A percentile compares a stretch with the other conserved stretches of the same genome.
These are phyloP conservation scores for Aspergillus cristatus DNA, from an alignment of 495 filamentous ascomycete species.

Conservation along the genomic window DNA sequence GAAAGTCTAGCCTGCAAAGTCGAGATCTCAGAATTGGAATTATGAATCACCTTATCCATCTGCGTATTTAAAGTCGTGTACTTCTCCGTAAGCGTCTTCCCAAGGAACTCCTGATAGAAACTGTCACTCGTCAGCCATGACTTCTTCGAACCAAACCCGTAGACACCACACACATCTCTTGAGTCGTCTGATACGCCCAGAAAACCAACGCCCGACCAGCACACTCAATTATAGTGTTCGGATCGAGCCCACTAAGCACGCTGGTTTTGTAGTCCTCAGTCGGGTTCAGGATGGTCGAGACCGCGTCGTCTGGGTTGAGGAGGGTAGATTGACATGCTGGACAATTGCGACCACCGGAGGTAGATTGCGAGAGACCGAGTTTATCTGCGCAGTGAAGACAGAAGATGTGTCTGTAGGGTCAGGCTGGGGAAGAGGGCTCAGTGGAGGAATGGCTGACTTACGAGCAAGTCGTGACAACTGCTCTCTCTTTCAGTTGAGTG, in stretches of 20 bases:
- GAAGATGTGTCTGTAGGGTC: conserved; percentile 65
- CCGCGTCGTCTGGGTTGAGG: conserved; percentile 66
- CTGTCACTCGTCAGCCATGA: conserved; percentile 33
- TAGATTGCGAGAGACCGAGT: conserved; percentile 54
- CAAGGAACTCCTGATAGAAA: conserved; percentile 71
- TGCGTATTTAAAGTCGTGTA: conserved; percentile 58
- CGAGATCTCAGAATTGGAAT: conserved; percentile 73
- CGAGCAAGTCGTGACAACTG: conserved; percentile 91
- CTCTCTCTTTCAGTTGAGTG: conserved; percentile 58
- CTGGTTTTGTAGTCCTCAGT: conserved; percentile 93
- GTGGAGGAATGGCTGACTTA: conserved; percentile 20
- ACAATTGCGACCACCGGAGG: conserved; percentile 51
- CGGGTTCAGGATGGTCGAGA: conserved; percentile 67
- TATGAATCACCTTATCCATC: conserved; percentile 70
- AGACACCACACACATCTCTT: conserved; percentile 61
- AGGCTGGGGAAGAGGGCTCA: conserved; percentile 2
- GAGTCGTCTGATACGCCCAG: conserved; percentile 85
- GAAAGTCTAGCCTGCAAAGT: conserved; percentile 54
- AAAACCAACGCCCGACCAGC: conserved; percentile 75
- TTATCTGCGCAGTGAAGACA: conserved; percentile 66
- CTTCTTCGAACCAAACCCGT: background rate
- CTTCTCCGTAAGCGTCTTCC: conserved; percentile 66
- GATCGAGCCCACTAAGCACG: conserved; percentile 75
- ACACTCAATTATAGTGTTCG: conserved; percentile 83
- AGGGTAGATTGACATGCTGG: conserved; percentile 75